A percentile compares a stretch with the other conserved stretches of the same genome.
Evolutionary conservation across 352 stramenopile genomes (phyloP).

Genomic region (Phytophthora boehmeriae): DNA sequence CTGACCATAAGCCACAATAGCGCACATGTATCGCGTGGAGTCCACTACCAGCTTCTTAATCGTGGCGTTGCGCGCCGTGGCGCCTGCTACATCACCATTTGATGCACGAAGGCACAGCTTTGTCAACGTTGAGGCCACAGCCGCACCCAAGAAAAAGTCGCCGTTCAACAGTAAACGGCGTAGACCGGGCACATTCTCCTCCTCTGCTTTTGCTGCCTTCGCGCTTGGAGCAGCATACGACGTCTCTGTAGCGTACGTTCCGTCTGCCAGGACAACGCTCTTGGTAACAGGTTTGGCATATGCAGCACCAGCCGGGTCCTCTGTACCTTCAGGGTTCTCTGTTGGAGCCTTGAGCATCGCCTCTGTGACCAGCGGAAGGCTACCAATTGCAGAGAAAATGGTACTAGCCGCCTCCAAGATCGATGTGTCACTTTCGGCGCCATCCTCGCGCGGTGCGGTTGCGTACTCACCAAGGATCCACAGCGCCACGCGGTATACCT

Average conservation of each 20-base stretch:
- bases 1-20: conserved; percentile 73
- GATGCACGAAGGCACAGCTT: conserved; percentile 95
- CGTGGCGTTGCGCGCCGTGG: conserved; percentile 46
- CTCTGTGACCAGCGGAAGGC: conserved; percentile 71
- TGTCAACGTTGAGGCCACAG: conserved; percentile 93
- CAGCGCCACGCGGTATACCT: conserved; percentile 97
- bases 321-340: conserved; percentile 25
- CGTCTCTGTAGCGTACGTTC: conserved; percentile 99
- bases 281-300: conserved; percentile 95
- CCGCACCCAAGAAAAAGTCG: conserved; percentile 97
- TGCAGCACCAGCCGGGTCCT: conserved; percentile 44
- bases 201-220: conserved; percentile 48
- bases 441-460: conserved; percentile 43
- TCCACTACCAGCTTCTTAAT: conserved; percentile 80
- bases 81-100: conserved; percentile 55
- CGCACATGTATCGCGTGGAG: conserved; percentile 75
- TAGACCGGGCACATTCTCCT: conserved; percentile 76
- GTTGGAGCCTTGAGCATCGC: conserved; percentile 55
- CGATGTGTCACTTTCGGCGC: conserved; percentile 68
- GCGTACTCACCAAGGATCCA: conserved; percentile 97
- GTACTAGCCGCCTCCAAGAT: conserved; percentile 77
- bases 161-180: conserved; percentile 91
- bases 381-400: conserved; percentile 91
- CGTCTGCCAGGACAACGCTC: conserved; percentile 98
- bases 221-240: conserved; percentile 72